Evolutionary conservation across 2,329 filamentous ascomycete species (phyloP).

Genomic region (Endothia cerciana): DNA sequence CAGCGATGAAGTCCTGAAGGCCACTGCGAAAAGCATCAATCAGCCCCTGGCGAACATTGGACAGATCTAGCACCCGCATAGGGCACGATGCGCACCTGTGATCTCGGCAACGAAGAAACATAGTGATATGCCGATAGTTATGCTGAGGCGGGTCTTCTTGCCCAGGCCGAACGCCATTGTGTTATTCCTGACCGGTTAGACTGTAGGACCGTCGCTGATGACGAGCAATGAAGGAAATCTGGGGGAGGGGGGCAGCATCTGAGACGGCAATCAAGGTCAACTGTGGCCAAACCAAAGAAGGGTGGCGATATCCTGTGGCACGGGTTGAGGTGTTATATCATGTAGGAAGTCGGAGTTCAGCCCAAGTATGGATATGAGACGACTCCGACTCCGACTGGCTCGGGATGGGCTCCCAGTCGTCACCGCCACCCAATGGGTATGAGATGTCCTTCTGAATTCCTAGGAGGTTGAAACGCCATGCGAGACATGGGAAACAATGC

Average conservation of each 20-base stretch:
- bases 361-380: neutral
- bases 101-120: conserved; percentile 58
- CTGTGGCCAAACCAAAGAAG: too few species aligned
- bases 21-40: conserved; percentile 48
- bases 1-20: conserved; percentile 72
- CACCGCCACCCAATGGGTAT: too few species aligned
- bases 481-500: neutral
- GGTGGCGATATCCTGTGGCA: too few species aligned
- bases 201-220: neutral
- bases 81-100: conserved; percentile 43
- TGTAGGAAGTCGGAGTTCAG: neutral
- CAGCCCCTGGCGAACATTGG: neutral
- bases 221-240: too few species aligned
- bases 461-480: neutral
- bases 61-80: too few species aligned
- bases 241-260: neutral
- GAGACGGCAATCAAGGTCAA: too few species aligned
- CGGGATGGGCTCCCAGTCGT: too few species aligned
- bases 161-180: conserved; percentile 43
- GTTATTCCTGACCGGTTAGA: neutral
- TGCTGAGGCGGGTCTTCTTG: conserved; percentile 50
- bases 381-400: neutral
- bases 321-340: too few species aligned
- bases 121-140: conserved; percentile 53
- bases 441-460: neutral